Evolutionary conservation across 305 asterid species (phyloP), one percentile per base, ranked within the genome.

Genomic region (Petunia hybrid): DNA sequence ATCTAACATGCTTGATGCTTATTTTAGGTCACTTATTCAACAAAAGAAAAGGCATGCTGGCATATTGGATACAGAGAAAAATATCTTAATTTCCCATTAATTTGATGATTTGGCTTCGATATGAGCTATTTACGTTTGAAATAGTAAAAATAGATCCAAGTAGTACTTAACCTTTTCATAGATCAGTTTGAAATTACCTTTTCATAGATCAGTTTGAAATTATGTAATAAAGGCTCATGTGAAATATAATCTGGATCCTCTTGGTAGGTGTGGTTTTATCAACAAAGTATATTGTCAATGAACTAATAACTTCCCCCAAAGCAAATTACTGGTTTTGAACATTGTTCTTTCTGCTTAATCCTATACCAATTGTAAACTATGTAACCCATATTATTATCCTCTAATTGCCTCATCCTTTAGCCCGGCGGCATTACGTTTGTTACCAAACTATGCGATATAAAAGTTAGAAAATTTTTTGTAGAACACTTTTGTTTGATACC

Each of bases 211-310:
- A 48, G 53, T 38, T 76, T 76, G 40, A n/a, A 76, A n/a, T 39
- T 53, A 6, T 13, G 22, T 59, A 42, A 66, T 64, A 14, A 16
- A 43, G 57, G 78, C 57, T 43, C 80, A 77, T 77, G 36, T 77
- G 60, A 76, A 43, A 16, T 46, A 77, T 77, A 60, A 60, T 2
- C 59, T 60, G 69, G 10, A 41, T 43, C 71, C 71, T 61, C 7
- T 60, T 63, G 41, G 71, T 77, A 42, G 80, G 71, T 61, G 59
- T 41, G 13, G 22, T 77, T 60, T 63, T 60, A 77, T 77, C 45
- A 60, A 61, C 42, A 59, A 59, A 10, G 22, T 43, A 77, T 77
- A 77, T 77, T 77, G 59, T 77, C 80, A 60, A 77, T 45, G 53
- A 31, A 42, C 42, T 77, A 77, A 77, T 77, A 13, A 77, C 60